Evolutionary conservation across 1,139 yeast species (phyloP).

Genomic region (Pichia sp.): DNA sequence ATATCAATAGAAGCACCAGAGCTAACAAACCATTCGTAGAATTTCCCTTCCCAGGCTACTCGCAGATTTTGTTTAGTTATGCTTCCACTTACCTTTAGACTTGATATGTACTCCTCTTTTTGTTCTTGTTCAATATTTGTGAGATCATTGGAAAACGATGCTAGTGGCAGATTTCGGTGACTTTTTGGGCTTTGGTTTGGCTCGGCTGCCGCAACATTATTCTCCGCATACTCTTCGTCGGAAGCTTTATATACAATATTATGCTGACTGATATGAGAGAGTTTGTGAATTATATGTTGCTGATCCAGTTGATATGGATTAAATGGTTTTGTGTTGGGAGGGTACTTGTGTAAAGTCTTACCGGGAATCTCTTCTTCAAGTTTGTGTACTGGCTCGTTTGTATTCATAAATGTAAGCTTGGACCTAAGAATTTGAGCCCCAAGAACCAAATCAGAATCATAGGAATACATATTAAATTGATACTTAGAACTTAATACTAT

Average conservation of each 20-base stretch:
- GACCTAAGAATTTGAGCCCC: constrained; percentile 78
- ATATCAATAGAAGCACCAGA: constrained; percentile 59
- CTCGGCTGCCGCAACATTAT: background rate
- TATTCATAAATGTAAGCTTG: constrained; percentile 18
- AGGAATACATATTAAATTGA: constrained; percentile 87
- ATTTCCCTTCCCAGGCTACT: constrained; percentile 83
- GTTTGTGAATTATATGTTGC: constrained; percentile 1
- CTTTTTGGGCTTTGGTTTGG: background rate
- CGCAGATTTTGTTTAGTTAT: constrained; percentile 57
- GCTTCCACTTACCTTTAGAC: constrained; percentile 71
- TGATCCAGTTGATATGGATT: constrained; percentile 14
- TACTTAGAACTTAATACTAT: constrained; percentile 81
- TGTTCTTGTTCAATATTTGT: background rate
- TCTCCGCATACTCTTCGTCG: constrained; percentile 11
- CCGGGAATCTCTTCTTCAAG: background rate
- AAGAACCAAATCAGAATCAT: constrained; percentile 77
- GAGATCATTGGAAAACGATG: background rate
- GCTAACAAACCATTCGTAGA: constrained; percentile 72
- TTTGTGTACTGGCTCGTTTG: constrained; percentile 1
- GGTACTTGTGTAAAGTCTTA: background rate
- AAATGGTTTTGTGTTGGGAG: background rate
- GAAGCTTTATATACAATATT: constrained; percentile 13
- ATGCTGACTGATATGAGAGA: constrained; percentile 8
- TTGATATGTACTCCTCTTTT: constrained; percentile 38
- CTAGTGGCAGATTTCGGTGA: background rate